A percentile compares a stretch with the other conserved stretches of the same genome.
Evolutionary conservation across 176 grass and related monocot species (phyloP).

Genomic region (Oryza meyeriana): DNA sequence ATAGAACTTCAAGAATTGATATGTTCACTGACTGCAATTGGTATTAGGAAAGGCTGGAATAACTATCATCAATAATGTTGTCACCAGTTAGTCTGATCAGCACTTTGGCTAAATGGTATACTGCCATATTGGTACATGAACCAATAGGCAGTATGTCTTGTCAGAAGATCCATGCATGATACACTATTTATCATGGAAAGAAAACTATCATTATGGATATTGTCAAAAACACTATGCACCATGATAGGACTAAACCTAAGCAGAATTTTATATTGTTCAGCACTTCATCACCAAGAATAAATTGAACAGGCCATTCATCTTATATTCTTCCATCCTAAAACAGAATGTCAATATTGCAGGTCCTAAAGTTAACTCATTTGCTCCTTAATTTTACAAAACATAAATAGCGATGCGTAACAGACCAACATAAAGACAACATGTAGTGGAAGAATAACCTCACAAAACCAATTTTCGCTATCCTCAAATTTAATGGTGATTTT

Average conservation of each 20-base stretch:
- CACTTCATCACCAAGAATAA: background rate
- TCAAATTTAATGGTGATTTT: conserved; percentile 13
- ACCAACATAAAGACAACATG: conserved; percentile 1
- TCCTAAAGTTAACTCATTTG: conserved; percentile 3
- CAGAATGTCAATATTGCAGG: background rate
- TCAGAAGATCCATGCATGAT: background rate
- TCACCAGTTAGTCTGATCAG: background rate
- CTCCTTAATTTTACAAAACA: background rate
- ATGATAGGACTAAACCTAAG: background rate
- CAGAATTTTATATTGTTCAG: conserved; percentile 5
- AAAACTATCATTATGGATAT: background rate
- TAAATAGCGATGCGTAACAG: background rate
- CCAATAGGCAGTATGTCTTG: conserved; percentile 8
- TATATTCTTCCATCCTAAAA: background rate
- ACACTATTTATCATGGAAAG: conserved; percentile 17
- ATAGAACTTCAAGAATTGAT: background rate
- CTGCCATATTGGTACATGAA: background rate
- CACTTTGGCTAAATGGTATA: background rate
- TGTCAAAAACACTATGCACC: background rate
- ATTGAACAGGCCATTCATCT: background rate
- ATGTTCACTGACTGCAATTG: conserved; percentile 1
- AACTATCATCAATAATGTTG: background rate
- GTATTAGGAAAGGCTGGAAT: conserved; percentile 10
- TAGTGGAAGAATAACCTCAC: background rate
- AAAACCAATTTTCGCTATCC: background rate